Evolutionary conservation across 164 flowering plant genomes (phyloP).

Genomic region (Umbilicus rupestris): DNA sequence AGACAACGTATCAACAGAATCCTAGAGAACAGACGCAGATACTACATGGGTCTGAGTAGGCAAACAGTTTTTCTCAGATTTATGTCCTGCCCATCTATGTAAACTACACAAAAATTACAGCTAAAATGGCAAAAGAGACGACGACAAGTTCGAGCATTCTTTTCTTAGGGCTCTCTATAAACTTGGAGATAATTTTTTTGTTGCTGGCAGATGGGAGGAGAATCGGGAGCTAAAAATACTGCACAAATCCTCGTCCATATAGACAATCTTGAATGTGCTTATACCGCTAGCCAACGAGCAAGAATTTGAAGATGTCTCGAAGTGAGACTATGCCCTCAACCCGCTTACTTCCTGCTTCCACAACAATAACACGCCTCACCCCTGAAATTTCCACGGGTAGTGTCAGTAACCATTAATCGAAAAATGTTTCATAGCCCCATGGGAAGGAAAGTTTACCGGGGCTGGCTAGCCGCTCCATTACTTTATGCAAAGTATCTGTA

Average conservation of each 20-base stretch:
- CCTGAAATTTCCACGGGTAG: conserved; percentile 20
- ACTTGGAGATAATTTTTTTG: not conserved
- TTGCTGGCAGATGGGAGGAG: conserved; percentile 6
- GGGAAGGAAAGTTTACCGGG: conserved; percentile 28
- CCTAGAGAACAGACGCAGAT: no score
- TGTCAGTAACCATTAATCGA: no score
- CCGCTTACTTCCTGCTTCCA: conserved; percentile 49
- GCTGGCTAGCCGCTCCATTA: conserved; percentile 50
- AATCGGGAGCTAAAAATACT: conserved; percentile 7
- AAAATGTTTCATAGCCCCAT: not conserved
- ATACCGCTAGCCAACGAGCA: conserved; percentile 25
- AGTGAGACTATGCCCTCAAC: conserved; percentile 57
- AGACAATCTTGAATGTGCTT: not conserved
- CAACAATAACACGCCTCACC: conserved; percentile 40
- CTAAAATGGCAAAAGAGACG: not conserved
- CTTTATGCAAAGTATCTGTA: conserved; percentile 44
- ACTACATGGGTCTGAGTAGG: no score
- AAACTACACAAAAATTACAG: not conserved
- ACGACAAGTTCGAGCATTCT: not conserved
- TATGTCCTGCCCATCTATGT: no score
- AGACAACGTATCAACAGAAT: no score
- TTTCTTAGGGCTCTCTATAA: not conserved
- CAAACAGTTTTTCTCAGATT: no score
- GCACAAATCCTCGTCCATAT: conserved; percentile 9
- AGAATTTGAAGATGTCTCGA: conserved; percentile 33